These are phyloP conservation scores for Rheum nobile DNA, from an alignment of 148 eudicot genomes.

Conservation along the genomic window DNA sequence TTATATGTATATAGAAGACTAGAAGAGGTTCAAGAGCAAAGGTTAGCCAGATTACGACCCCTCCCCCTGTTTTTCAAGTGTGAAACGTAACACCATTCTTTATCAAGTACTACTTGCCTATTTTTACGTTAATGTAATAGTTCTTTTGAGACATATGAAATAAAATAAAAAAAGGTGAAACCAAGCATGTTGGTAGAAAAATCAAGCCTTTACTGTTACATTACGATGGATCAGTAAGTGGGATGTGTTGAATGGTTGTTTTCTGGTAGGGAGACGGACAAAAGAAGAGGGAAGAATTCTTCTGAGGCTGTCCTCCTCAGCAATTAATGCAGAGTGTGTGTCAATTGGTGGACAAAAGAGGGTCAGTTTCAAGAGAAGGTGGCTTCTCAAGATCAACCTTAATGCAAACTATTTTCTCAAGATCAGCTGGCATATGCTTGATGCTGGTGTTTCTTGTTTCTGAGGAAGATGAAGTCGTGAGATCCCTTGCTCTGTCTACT, in stretches of 20 bases:
- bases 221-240: background rate
- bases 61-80: background rate
- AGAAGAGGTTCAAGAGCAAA: no score
- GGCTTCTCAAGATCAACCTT: background rate
- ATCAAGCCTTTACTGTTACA: background rate
- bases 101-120: no score
- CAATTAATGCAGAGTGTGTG: no score
- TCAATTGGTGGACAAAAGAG: background rate
- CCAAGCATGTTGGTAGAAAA: background rate
- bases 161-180: background rate
- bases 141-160: no score
- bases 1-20: no score
- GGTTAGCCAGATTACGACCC: no score
- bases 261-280: background rate
- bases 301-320: no score
- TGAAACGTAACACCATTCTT: no score
- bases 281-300: no score
- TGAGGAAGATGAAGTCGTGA: conserved; percentile 23
- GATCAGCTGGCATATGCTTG: background rate
- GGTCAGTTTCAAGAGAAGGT: conserved; percentile 1
- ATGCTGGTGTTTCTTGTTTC: no score
- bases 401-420: conserved; percentile 5
- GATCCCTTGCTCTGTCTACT: conserved; percentile 35
- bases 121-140: no score
- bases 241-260: background rate